Conservation (phyloP, 2,329 filamentous ascomycete species). For the Fusarium dimerum region DNA sequence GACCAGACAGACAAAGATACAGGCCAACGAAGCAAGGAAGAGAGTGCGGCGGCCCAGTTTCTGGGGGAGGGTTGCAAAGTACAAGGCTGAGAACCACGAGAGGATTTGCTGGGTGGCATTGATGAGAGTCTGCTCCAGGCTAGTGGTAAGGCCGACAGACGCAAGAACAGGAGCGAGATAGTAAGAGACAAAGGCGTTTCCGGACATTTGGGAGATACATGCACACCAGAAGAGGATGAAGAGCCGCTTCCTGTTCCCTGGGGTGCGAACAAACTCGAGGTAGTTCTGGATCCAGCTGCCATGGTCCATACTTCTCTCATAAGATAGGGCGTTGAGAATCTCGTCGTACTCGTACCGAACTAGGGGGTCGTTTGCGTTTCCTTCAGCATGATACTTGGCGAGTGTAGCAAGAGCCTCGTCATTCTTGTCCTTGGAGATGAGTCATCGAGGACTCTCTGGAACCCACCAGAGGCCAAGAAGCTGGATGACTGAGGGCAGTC, state of each 20-base stretch:
- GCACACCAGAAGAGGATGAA: constrained; percentile 2
- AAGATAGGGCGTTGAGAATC: background rate
- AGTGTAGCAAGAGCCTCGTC: constrained; percentile 4
- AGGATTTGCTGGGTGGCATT: constrained; percentile 30
- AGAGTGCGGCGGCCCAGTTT: constrained; percentile 21
- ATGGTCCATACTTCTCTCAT: background rate
- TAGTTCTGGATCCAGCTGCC: constrained; percentile 5
- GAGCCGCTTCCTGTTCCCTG: background rate
- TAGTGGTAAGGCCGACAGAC: constrained; percentile 34
- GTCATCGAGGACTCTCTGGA: constrained; percentile 9
- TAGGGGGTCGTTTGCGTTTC: background rate
- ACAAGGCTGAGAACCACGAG: constrained; percentile 13
- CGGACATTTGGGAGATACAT: constrained; percentile 16
- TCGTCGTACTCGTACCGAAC: constrained; percentile 8
- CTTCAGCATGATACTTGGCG: constrained; percentile 9
- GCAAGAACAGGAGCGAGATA: constrained; percentile 36
- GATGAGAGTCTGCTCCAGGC: constrained; percentile 36
- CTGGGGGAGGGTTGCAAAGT: constrained; percentile 11
- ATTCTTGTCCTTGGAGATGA: background rate
- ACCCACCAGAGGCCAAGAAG: constrained; percentile 5
- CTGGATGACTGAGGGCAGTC: constrained; percentile 5
- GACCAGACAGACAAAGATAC: constrained; percentile 17
- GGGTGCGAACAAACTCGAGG: constrained; percentile 3
- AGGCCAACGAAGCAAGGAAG: constrained; percentile 19
- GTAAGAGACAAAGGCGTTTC: constrained; percentile 38